Evolutionary conservation across 441 rosid genomes (phyloP).

Genomic region (Populus hybrid): DNA sequence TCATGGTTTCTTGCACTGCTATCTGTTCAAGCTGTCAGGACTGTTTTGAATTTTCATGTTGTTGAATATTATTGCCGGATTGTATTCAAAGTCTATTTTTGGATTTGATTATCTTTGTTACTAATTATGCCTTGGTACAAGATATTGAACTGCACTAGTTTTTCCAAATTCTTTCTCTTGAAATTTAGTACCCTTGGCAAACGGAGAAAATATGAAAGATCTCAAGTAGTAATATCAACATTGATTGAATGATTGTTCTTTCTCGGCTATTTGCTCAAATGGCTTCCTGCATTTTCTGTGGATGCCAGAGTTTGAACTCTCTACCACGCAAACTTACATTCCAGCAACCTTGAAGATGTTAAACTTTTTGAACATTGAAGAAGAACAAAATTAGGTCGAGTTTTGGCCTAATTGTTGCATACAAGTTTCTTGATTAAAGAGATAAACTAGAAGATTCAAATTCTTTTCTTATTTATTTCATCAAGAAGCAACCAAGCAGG

Average conservation of each 20-base stretch:
- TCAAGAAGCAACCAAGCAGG: too few relatives aligned
- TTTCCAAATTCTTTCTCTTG: neutral
- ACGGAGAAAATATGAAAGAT: too few relatives aligned
- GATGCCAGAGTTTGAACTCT: neutral
- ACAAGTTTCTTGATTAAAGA: too few relatives aligned
- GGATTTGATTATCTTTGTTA: neutral
- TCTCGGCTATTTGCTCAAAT: neutral
- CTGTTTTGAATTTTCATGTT: neutral
- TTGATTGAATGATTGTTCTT: too few relatives aligned
- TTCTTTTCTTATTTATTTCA: too few relatives aligned
- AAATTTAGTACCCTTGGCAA: neutral
- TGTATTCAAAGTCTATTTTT: neutral
- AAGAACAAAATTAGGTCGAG: too few relatives aligned
- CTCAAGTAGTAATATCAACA: neutral
- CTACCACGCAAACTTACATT: neutral
- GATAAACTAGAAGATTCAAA: too few relatives aligned
- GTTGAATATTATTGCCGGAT: slow-evolving; percentile 1
- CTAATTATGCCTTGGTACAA: neutral
- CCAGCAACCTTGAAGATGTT: too few relatives aligned
- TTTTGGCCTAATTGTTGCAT: too few relatives aligned
- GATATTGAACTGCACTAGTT: neutral
- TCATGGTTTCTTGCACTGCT: neutral
- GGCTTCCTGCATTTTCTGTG: neutral
- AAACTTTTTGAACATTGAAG: too few relatives aligned
- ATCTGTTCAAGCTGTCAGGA: neutral